Conservation (phyloP, 805 yeast genomes). For the Monosporozyma solicola region DNA sequence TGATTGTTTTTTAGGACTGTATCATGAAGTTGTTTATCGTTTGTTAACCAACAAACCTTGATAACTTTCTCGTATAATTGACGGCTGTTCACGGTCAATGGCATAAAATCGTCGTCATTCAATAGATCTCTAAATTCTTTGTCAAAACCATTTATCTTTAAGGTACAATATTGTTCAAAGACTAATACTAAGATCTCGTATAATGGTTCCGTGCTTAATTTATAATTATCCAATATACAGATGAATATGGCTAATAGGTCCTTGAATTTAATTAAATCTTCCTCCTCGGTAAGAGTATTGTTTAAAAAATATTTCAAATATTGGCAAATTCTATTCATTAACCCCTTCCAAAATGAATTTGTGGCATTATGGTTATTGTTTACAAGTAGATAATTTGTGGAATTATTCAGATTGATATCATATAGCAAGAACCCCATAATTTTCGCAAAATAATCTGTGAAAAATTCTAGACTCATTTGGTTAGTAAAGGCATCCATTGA, state of each 20-base stretch:
- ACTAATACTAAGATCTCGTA: slow-evolving; percentile 52
- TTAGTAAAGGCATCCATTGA: slow-evolving; percentile 27
- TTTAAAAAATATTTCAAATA: slow-evolving; percentile 42
- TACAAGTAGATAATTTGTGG: slow-evolving; percentile 57
- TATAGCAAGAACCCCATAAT: slow-evolving; percentile 69
- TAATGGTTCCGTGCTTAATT: slow-evolving; percentile 48
- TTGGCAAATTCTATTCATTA: slow-evolving; percentile 50
- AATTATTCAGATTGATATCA: slow-evolving; percentile 58
- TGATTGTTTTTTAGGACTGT: neutral
- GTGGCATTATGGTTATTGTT: slow-evolving; percentile 45
- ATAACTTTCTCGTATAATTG: slow-evolving; percentile 55
- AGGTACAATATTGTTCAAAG: slow-evolving; percentile 53
- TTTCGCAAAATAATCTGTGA: slow-evolving; percentile 49
- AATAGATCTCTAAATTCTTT: slow-evolving; percentile 53
- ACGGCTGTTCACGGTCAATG: slow-evolving; percentile 56
- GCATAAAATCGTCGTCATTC: slow-evolving; percentile 81
- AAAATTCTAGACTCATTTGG: slow-evolving; percentile 12
- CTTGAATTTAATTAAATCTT: slow-evolving; percentile 47
- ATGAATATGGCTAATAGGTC: slow-evolving; percentile 58
- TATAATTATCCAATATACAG: slow-evolving; percentile 68
- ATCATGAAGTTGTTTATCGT: slow-evolving; percentile 30
- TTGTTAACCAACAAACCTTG: slow-evolving; percentile 60
- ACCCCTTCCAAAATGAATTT: slow-evolving; percentile 68
- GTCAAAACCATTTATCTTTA: slow-evolving; percentile 46
- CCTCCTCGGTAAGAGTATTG: slow-evolving; percentile 33